phyloP scores from a whole-genome alignment of 495 filamentous ascomycete species.

The Apodospora peruviana region DNA sequence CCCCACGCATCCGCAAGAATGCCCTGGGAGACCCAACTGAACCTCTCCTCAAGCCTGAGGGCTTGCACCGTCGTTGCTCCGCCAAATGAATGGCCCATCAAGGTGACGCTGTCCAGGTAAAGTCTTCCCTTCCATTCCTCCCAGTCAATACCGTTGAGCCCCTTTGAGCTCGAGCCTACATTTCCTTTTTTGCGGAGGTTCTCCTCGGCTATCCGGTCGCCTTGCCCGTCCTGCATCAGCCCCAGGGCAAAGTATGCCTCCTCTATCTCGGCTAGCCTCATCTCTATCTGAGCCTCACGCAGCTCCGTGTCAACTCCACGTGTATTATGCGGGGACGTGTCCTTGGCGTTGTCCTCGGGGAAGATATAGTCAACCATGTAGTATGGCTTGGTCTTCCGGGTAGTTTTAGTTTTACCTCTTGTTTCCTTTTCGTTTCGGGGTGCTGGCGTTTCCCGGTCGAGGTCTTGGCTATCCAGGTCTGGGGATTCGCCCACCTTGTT shows the following conservation, averaged over 20 bases:
- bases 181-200: constrained; percentile 47
- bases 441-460: constrained; percentile 8
- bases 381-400: constrained; percentile 11
- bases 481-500: constrained; percentile 22
- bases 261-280: constrained; percentile 58
- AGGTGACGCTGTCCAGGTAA: constrained; percentile 50
- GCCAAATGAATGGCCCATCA: constrained; percentile 63
- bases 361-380: constrained; percentile 42
- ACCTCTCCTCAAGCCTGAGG: constrained; percentile 39
- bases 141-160: constrained; percentile 31
- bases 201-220: constrained; percentile 30
- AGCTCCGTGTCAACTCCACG: constrained; percentile 30
- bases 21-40: constrained; percentile 49
- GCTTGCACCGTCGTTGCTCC: constrained; percentile 58
- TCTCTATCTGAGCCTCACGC: constrained; percentile 54
- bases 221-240: constrained; percentile 46
- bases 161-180: constrained; percentile 44
- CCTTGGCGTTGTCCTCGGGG: constrained; percentile 34
- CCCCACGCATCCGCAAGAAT: constrained; percentile 58
- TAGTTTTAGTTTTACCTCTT: constrained; percentile 3
- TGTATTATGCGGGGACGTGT: constrained; percentile 31
- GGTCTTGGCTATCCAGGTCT: constrained; percentile 15
- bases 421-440: constrained; percentile 3
- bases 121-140: constrained; percentile 33
- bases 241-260: constrained; percentile 49